Percentiles rank a stretch among this genome's conserved stretches.
Conservation (phyloP, 2,329 filamentous ascomycete species). For the Aspergillus tubingensis region DNA sequence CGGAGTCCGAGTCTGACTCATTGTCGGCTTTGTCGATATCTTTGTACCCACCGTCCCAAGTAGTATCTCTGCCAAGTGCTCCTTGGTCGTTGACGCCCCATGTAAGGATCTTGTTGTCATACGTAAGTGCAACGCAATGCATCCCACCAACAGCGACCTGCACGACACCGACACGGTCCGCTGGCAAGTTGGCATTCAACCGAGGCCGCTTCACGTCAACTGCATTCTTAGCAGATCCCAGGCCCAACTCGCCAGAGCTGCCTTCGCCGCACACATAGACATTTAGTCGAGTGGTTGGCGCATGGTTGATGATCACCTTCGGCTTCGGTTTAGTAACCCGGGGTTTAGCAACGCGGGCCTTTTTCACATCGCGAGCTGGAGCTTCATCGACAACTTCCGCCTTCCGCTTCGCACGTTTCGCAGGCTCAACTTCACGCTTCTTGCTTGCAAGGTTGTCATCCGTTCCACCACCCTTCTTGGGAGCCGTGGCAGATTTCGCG, state of each 20-base stretch:
- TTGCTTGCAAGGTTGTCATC: conserved; percentile 23
- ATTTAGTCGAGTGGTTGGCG: conserved; percentile 61
- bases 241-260: conserved; percentile 76
- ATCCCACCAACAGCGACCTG: conserved; percentile 78
- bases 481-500: conserved; percentile 21
- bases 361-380: conserved; percentile 33
- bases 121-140: conserved; percentile 75
- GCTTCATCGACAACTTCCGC: conserved; percentile 32
- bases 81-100: conserved; percentile 90
- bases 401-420: conserved; percentile 37
- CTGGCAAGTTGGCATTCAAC: conserved; percentile 62
- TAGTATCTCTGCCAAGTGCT: conserved; percentile 73
- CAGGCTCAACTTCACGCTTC: conserved; percentile 16
- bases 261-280: conserved; percentile 82
- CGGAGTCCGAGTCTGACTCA: conserved; percentile 42
- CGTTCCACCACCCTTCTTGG: conserved; percentile 27
- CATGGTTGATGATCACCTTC: conserved; percentile 61
- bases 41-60: conserved; percentile 64
- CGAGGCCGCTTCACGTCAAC: conserved; percentile 76
- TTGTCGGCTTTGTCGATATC: conserved; percentile 49
- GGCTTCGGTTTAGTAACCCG: conserved; percentile 34
- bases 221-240: conserved; percentile 66
- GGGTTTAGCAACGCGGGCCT: conserved; percentile 30
- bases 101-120: conserved; percentile 77
- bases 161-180: conserved; percentile 65